Conservation (phyloP, 1,284 basidiomycete genomes). For the Grifola frondosa region DNA sequence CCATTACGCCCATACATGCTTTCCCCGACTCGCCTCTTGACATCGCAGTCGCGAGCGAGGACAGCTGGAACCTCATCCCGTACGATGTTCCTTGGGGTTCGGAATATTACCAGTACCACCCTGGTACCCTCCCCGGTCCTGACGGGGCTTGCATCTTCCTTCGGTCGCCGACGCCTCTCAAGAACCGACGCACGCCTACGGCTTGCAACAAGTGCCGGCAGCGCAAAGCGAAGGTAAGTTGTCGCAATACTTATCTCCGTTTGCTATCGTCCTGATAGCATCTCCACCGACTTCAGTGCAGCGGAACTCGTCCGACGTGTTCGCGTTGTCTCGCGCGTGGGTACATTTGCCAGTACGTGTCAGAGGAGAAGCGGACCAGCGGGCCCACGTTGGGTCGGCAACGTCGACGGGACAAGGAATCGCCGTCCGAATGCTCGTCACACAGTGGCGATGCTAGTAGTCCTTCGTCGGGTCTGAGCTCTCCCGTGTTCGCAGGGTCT, state of each 20-base stretch:
- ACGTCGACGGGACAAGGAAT: slow-evolving; percentile 11
- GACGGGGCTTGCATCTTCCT: slow-evolving; percentile 42
- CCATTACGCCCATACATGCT: slow-evolving; percentile 12
- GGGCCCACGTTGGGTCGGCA: slow-evolving; percentile 6
- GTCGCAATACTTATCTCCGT: background rate
- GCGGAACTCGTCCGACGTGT: slow-evolving; percentile 41
- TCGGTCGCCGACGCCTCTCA: slow-evolving; percentile 42
- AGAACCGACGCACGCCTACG: slow-evolving; percentile 40
- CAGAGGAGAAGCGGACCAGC: slow-evolving; percentile 21
- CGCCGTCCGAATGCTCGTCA: slow-evolving; percentile 8
- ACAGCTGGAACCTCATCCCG: slow-evolving; percentile 41
- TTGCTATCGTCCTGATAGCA: slow-evolving; percentile 1
- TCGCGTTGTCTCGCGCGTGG: slow-evolving; percentile 40
- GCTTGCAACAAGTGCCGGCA: slow-evolving; percentile 47
- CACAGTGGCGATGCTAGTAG: too few species aligned
- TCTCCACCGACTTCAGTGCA: slow-evolving; percentile 34
- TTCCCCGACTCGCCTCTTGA: slow-evolving; percentile 17
- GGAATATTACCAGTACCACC: slow-evolving; percentile 37
- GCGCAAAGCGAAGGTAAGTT: slow-evolving; percentile 44
- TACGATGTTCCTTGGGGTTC: slow-evolving; percentile 44
- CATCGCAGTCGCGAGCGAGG: slow-evolving; percentile 21
- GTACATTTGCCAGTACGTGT: slow-evolving; percentile 39
- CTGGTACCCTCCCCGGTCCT: slow-evolving; percentile 41
- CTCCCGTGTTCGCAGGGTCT: slow-evolving; percentile 7
- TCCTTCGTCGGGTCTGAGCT: slow-evolving; percentile 10